Evolutionary conservation across 2,329 filamentous ascomycete species (phyloP).

Genomic region (Dothideomycetes sp.): DNA sequence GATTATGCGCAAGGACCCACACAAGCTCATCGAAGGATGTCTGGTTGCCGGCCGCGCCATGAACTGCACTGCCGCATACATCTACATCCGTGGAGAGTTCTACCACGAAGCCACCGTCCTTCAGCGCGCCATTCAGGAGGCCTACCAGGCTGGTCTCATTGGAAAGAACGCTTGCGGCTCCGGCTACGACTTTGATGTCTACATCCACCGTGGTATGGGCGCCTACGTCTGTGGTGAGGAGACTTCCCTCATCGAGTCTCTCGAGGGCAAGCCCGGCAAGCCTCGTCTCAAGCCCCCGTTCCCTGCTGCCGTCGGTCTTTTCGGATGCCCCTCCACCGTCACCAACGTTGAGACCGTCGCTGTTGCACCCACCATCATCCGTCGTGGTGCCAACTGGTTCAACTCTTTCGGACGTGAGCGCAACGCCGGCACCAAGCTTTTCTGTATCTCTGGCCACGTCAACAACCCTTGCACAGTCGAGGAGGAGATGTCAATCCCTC

Average conservation of each 20-base stretch:
- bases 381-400: slow-evolving; percentile 88
- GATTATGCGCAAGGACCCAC: slow-evolving; percentile 99
- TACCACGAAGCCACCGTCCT: slow-evolving; percentile 89
- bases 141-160: slow-evolving; percentile 86
- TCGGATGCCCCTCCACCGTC: slow-evolving; percentile 95
- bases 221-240: slow-evolving; percentile 98
- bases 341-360: slow-evolving; percentile 97
- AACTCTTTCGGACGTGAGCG: slow-evolving; percentile 87
- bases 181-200: slow-evolving; percentile 97
- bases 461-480: slow-evolving; percentile 98
- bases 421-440: slow-evolving; percentile 95
- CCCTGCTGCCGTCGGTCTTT: slow-evolving; percentile 91
- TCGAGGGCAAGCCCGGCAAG: slow-evolving; percentile 98
- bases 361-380: slow-evolving; percentile 89
- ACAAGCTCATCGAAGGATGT: slow-evolving; percentile 97
- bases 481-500: slow-evolving; percentile 97
- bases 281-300: slow-evolving; percentile 97
- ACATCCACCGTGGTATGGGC: slow-evolving; percentile 89
- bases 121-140: slow-evolving; percentile 93
- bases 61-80: slow-evolving; percentile 98
- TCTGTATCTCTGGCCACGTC: slow-evolving; percentile 96
- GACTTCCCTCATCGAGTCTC: slow-evolving; percentile 92
- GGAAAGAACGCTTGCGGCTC: slow-evolving; percentile 97
- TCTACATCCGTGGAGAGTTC: slow-evolving; percentile 98
- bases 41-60: slow-evolving; percentile 92